phyloP scores from a whole-genome alignment of 768 basidiomycete genomes.

The Tulasnella sp. region DNA sequence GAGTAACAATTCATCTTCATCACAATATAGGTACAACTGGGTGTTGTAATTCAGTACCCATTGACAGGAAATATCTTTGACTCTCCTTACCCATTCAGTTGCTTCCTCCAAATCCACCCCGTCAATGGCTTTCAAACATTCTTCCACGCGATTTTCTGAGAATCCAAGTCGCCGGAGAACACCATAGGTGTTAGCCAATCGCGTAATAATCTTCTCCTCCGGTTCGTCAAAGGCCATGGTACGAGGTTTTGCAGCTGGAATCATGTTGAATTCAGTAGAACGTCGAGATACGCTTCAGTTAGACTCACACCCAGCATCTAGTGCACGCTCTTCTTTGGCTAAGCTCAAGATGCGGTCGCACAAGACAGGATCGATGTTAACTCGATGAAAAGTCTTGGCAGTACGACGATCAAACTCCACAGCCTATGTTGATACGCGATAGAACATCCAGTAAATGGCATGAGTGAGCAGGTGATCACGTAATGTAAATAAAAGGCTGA shows the following conservation, averaged over 20 bases:
- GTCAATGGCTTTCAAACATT: slow-evolving; percentile 52
- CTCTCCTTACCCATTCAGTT: slow-evolving; percentile 65
- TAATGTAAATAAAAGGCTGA: background rate
- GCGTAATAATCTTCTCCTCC: slow-evolving; percentile 57
- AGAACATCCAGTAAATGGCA: background rate
- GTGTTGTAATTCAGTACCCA: background rate
- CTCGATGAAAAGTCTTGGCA: slow-evolving; percentile 44
- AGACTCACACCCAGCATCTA: slow-evolving; percentile 6
- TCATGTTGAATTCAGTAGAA: too few species aligned
- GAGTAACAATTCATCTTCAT: slow-evolving; percentile 41
- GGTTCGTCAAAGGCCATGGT: slow-evolving; percentile 37
- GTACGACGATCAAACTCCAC: slow-evolving; percentile 73
- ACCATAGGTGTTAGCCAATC: slow-evolving; percentile 70
- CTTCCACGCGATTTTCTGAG: slow-evolving; percentile 47
- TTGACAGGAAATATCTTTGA: background rate
- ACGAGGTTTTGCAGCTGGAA: too few species aligned
- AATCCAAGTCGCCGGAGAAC: slow-evolving; percentile 69
- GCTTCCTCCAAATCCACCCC: slow-evolving; percentile 77
- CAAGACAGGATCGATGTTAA: slow-evolving; percentile 50
- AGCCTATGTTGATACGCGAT: slow-evolving; percentile 37
- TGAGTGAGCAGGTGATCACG: background rate
- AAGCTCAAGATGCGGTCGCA: slow-evolving; percentile 49
- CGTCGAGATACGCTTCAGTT: too few species aligned
- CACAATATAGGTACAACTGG: slow-evolving; percentile 54
- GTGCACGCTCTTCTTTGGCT: slow-evolving; percentile 22